Evolutionary conservation across 768 basidiomycete species (phyloP), one percentile per base, ranked within the genome.

Genomic region (Coprinellus micaceus): DNA sequence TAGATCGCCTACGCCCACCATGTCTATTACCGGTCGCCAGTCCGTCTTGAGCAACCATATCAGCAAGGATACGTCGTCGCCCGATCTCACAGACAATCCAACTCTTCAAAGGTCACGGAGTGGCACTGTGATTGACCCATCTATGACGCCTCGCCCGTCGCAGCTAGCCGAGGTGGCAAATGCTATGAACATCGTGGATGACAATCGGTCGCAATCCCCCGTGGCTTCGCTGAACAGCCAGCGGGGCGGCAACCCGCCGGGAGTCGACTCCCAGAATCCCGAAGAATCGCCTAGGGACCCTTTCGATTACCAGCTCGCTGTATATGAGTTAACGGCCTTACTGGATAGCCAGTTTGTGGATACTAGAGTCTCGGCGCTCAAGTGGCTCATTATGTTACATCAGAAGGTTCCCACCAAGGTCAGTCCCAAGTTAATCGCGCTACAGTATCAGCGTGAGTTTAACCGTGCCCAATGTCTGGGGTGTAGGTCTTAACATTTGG

Each of bases 371-470:
- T 94, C 94, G 25, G 94, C 96, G 2, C 70, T 99, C 63, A 95
- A 96, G 71, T 99, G 97, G 97, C 76, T 99, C 37, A 86, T 97
- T 55, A 99, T 99, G 97, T 74, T 99, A 51, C 97, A 99, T 71
- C 91, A 95, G 68, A 98, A 98, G 66, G 94, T 94, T 12, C 97
- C 97, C 0, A 91, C 88, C 73, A 96, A 96, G 84, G 94, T 89
- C 58, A 45, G 66, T 52, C 11, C 50, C 22, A 19, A 19, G 3
- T n/a, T n/a, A n/a, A n/a, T n/a, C n/a, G 33, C 7, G 33, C 33
- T 6, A 13, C 33, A 33, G 33, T 33, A 13, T 33, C n/a, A n/a
- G 33, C 13, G 33, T 33, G 33, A 6, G 33, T 33, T 33, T 6
- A 33, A 6, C 7, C 33, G 7, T 6, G 33, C 33, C 13, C 33